Conservation (phyloP, 306 rosid genomes). For the Datisca glomerata region DNA sequence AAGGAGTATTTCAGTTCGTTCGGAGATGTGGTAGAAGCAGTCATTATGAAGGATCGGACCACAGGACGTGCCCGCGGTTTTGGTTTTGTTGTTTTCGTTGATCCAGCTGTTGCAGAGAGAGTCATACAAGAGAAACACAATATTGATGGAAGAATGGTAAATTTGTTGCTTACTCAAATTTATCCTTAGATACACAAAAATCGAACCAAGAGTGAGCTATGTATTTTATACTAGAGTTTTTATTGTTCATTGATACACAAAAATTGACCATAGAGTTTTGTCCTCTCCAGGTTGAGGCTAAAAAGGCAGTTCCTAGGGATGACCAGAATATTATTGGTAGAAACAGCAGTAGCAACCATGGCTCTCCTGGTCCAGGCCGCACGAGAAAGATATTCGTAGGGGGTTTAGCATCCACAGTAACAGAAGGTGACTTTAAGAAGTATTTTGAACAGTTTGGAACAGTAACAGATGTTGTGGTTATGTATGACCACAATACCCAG, state of each 20-base stretch:
- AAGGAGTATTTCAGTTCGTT: slow-evolving; percentile 65
- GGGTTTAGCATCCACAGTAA: slow-evolving; percentile 82
- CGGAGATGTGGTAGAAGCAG: slow-evolving; percentile 89
- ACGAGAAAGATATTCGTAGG: slow-evolving; percentile 92
- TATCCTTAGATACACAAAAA: too few relatives aligned
- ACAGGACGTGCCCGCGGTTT: slow-evolving; percentile 92
- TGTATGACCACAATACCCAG: slow-evolving; percentile 95
- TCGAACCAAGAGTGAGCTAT: too few relatives aligned
- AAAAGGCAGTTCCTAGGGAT: slow-evolving; percentile 91
- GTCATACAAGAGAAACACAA: slow-evolving; percentile 80
- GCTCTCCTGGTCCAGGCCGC: slow-evolving; percentile 85
- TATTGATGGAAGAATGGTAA: slow-evolving; percentile 90
- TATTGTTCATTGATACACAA: too few relatives aligned
- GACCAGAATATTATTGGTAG: slow-evolving; percentile 62
- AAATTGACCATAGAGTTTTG: too few relatives aligned
- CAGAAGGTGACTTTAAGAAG: slow-evolving; percentile 71
- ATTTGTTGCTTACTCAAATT: slow-evolving; percentile 10
- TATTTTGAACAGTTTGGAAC: slow-evolving; percentile 94
- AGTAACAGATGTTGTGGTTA: slow-evolving; percentile 87
- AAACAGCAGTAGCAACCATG: slow-evolving; percentile 63
- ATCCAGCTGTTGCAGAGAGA: slow-evolving; percentile 56
- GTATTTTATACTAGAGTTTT: too few relatives aligned
- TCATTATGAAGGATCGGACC: slow-evolving; percentile 92
- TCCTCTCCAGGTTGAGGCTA: slow-evolving; percentile 85
- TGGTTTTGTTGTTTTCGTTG: slow-evolving; percentile 74